A percentile compares a stretch with the other conserved stretches of the same genome.
Evolutionary conservation across 2,329 filamentous ascomycete species (phyloP).

Genomic region (Calonectria honghensis): DNA sequence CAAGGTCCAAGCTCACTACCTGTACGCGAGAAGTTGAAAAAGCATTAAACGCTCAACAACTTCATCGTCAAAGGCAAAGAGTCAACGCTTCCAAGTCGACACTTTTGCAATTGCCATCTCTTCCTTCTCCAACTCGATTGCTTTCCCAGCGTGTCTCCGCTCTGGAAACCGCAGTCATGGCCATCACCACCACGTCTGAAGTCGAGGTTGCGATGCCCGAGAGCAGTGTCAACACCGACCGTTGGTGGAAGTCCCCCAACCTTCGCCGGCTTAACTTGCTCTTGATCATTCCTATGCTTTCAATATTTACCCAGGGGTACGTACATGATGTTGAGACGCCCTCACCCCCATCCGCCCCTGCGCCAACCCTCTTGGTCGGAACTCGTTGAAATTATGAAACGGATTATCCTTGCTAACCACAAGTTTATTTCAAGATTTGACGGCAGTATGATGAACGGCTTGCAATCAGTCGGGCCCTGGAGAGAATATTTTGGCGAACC

Average conservation of each 20-base stretch:
- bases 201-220: conserved; percentile 15
- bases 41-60: too few species aligned
- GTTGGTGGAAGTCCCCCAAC: conserved; percentile 27
- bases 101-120: too few species aligned
- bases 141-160: too few species aligned
- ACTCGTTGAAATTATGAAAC: neutral
- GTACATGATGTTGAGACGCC: neutral
- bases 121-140: too few species aligned
- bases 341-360: too few species aligned
- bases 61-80: too few species aligned
- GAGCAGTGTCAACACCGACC: conserved; percentile 7
- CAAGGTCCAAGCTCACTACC: too few species aligned
- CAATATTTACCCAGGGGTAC: conserved; percentile 30
- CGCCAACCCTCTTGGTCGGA: too few species aligned
- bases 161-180: neutral
- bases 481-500: conserved; percentile 27
- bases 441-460: conserved; percentile 24
- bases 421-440: neutral
- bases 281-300: conserved; percentile 21
- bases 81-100: too few species aligned
- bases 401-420: too few species aligned
- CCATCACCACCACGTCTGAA: neutral
- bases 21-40: too few species aligned
- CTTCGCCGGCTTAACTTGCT: conserved; percentile 26
- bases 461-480: conserved; percentile 14